Evolutionary conservation across 2,329 filamentous ascomycete genomes (phyloP).

Genomic region (Magnaporthiopsis rhizophila): DNA sequence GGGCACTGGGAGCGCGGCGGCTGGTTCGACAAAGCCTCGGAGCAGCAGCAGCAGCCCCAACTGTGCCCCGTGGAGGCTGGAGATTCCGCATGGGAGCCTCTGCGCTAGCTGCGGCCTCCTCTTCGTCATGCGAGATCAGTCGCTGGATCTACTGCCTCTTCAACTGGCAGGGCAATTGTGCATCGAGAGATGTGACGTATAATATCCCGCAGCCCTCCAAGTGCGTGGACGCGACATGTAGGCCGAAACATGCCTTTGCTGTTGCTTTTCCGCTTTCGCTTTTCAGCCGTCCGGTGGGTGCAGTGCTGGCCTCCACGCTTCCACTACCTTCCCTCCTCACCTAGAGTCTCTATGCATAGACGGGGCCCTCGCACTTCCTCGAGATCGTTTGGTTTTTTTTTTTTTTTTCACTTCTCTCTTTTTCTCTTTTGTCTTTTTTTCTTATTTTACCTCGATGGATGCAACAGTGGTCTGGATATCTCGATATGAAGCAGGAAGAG

Average conservation of each 20-base stretch:
- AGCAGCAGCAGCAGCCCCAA: constrained; percentile 1
- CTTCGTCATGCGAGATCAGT: not conserved
- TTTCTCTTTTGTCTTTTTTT: too few species aligned
- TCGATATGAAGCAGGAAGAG: not conserved
- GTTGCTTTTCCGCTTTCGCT: not conserved
- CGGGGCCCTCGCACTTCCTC: not conserved
- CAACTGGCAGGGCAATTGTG: not conserved
- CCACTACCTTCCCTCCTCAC: not conserved
- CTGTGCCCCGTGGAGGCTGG: not conserved
- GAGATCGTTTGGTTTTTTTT: not conserved
- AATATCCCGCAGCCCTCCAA: too few species aligned
- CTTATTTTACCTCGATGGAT: not conserved
- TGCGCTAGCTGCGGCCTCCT: not conserved
- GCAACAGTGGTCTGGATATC: not conserved
- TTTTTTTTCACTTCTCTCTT: not conserved
- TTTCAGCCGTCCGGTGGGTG: too few species aligned
- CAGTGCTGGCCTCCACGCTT: not conserved
- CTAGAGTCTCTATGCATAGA: not conserved
- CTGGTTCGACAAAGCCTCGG: constrained; percentile 51
- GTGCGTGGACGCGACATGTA: not conserved
- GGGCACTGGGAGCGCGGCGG: constrained; percentile 81
- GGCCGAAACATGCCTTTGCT: not conserved
- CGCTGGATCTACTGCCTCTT: not conserved
- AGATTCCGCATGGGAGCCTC: not conserved
- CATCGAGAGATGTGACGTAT: not conserved